These are phyloP conservation scores for Adansonia gregorii DNA, from an alignment of 441 rosid species.

Conservation along the genomic window DNA sequence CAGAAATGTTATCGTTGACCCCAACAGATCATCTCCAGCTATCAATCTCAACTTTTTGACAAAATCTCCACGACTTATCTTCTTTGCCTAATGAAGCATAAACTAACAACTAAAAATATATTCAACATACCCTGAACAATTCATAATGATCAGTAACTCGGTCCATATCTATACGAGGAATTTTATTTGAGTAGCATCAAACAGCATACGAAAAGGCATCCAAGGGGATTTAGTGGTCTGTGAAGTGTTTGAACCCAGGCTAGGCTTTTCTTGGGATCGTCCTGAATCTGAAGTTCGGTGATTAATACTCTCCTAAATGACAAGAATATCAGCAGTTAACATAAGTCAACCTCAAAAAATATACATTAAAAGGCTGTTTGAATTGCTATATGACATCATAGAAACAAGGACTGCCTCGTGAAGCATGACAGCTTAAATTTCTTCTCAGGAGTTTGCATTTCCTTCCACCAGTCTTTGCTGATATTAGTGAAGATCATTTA, in stretches of 20 bases:
- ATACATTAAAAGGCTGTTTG: not conserved
- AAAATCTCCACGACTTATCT: slow-evolving; percentile 67
- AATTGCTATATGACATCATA: not conserved
- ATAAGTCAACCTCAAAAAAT: not conserved
- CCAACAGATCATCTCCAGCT: slow-evolving; percentile 79
- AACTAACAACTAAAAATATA: not conserved
- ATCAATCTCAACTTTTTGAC: slow-evolving; percentile 65
- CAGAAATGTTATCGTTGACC: slow-evolving; percentile 74
- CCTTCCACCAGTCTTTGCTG: not conserved
- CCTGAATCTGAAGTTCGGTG: slow-evolving; percentile 40
- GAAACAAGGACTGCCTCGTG: not conserved
- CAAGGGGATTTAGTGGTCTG: slow-evolving; percentile 86
- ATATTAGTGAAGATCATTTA: not conserved
- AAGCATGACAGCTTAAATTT: not conserved
- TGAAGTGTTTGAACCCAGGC: slow-evolving; percentile 58
- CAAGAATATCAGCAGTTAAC: slow-evolving; percentile 21
- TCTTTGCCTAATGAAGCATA: slow-evolving; percentile 54
- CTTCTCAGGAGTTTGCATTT: not conserved
- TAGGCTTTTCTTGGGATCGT: slow-evolving; percentile 50
- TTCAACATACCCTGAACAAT: slow-evolving; percentile 61
- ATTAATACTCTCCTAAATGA: slow-evolving; percentile 40
- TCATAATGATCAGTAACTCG: slow-evolving; percentile 53
- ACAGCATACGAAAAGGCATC: slow-evolving; percentile 87
- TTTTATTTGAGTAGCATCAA: slow-evolving; percentile 73
- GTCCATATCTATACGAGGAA: slow-evolving; percentile 65